phyloP scores from a whole-genome alignment of 345 rosid species.

The Noccaea caerulescens region DNA sequence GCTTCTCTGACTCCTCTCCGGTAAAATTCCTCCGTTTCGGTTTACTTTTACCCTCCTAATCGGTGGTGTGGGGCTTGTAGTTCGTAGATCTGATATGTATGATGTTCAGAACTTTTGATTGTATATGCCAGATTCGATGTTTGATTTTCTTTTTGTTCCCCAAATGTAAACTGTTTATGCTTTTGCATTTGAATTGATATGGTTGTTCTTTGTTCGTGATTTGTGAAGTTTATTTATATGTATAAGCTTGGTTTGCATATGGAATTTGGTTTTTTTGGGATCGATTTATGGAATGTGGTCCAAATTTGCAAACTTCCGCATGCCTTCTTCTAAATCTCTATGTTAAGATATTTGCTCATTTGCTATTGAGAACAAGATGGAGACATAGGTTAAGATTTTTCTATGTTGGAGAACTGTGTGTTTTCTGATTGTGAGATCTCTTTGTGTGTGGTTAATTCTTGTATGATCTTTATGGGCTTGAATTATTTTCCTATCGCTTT shows the following conservation, averaged over 20 bases:
- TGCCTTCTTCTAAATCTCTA: background rate
- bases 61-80: background rate
- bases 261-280: background rate
- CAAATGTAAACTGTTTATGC: background rate
- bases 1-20: slow-evolving; percentile 7
- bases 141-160: slow-evolving; percentile 3
- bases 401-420: background rate
- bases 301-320: background rate
- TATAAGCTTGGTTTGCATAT: slow-evolving; percentile 14
- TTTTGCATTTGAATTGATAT: background rate
- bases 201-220: slow-evolving; percentile 15
- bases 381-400: background rate
- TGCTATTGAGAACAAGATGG: background rate
- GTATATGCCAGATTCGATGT: slow-evolving; percentile 29
- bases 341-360: background rate
- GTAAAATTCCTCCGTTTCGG: slow-evolving; percentile 15
- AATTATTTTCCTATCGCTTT: background rate
- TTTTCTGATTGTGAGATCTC: background rate
- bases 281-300: too few relatives aligned
- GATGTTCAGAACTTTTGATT: slow-evolving; percentile 37
- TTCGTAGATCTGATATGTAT: slow-evolving; percentile 19
- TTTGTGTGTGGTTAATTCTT: background rate
- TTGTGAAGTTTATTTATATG: slow-evolving; percentile 22
- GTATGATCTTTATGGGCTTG: background rate
- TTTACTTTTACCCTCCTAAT: background rate